phyloP scores from a whole-genome alignment of 768 basidiomycete genomes.

The Phylloporus arenicola region DNA sequence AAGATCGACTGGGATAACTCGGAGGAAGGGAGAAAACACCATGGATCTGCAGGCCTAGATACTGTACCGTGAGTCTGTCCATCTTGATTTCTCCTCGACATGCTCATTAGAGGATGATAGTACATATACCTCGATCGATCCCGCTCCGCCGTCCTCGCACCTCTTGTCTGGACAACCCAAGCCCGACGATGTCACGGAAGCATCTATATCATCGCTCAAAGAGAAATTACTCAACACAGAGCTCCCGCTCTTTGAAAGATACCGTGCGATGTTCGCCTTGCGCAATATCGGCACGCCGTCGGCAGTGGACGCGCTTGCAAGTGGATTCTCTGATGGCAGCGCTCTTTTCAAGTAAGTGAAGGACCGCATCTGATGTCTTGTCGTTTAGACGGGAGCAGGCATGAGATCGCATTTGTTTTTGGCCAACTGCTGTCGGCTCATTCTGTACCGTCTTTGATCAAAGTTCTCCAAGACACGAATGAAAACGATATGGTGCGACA shows the following conservation, averaged over 20 bases:
- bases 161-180: constrained; percentile 52
- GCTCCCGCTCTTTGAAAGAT: constrained; percentile 82
- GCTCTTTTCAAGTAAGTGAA: constrained; percentile 83
- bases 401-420: constrained; percentile 98
- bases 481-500: constrained; percentile 98
- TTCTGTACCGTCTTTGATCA: constrained; percentile 78
- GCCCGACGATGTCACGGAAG: constrained; percentile 44
- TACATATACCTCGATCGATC: constrained; percentile 79
- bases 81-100: background rate
- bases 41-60: constrained; percentile 25
- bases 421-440: constrained; percentile 89
- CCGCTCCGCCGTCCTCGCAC: constrained; percentile 73
- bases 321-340: constrained; percentile 84
- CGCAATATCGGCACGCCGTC: constrained; percentile 84
- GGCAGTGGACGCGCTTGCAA: constrained; percentile 87
- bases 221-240: constrained; percentile 57
- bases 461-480: constrained; percentile 60
- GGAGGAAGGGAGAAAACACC: constrained; percentile 57
- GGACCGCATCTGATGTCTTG: background rate
- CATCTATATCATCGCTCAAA: constrained; percentile 50
- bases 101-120: constrained; percentile 32
- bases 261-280: constrained; percentile 97
- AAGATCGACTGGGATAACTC: constrained; percentile 93
- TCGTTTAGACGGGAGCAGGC: constrained; percentile 43
- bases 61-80: constrained; percentile 32